Conservation (phyloP, 257 asterid species). For the Solanum habrochaites region DNA sequence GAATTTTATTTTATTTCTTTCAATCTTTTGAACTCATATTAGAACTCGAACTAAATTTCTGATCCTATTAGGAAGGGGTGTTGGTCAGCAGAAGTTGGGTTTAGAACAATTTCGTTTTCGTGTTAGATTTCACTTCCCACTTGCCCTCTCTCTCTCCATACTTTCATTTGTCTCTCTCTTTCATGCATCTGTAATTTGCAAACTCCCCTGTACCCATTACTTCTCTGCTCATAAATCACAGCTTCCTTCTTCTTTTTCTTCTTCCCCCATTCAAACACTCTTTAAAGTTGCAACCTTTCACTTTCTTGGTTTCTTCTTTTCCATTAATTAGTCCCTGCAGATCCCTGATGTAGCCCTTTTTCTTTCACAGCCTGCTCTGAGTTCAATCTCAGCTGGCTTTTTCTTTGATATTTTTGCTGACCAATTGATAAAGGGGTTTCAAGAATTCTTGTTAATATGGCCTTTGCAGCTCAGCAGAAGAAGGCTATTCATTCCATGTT, state of each 20-base stretch:
- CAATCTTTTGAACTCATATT: rapidly evolving
- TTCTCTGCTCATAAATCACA: neutral
- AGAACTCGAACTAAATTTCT: no score
- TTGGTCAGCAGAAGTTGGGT: neutral
- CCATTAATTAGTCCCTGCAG: neutral
- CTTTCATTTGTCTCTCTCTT: neutral
- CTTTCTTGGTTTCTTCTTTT: neutral
- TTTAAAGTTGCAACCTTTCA: neutral
- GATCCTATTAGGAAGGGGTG: no score
- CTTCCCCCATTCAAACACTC: neutral
- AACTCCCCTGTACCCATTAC: neutral
- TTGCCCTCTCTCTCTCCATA: neutral
- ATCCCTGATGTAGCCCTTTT: constrained; percentile 9
- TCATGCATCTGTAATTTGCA: neutral
- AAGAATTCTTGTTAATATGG: neutral
- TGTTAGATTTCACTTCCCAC: neutral
- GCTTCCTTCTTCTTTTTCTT: neutral
- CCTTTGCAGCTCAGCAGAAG: constrained; percentile 28
- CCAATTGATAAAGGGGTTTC: neutral
- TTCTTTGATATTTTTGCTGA: neutral
- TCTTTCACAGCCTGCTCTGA: constrained; percentile 9
- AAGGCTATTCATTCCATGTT: constrained; percentile 46
- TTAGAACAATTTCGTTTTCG: neutral
- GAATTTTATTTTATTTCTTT: neutral
- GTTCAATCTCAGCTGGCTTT: constrained; percentile 20